Conservation (phyloP, 2,329 filamentous ascomycete genomes). For the Ceratocystis variospora region DNA sequence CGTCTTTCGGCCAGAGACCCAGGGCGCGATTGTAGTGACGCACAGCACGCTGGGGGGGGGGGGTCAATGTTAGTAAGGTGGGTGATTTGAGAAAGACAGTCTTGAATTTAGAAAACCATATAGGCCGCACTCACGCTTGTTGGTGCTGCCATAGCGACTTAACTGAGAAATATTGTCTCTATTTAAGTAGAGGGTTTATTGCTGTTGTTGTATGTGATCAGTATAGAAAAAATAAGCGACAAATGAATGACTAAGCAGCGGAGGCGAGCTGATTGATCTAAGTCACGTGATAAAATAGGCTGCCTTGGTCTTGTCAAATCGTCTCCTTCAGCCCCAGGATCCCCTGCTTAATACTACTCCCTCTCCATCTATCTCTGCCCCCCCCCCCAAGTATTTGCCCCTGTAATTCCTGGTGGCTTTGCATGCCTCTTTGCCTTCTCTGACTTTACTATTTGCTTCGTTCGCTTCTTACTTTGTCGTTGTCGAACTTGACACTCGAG, state of each 20-base stretch:
- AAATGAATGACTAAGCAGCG: background rate
- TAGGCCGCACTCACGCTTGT: constrained; percentile 20
- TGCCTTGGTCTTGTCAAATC: background rate
- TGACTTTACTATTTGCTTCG: background rate
- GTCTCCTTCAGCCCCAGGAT: background rate
- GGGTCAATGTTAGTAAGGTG: background rate
- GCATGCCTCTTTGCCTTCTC: background rate
- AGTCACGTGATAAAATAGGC: background rate
- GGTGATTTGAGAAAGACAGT: background rate
- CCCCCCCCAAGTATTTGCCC: background rate
- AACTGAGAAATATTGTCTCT: background rate
- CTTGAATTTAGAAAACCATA: too few relatives aligned
- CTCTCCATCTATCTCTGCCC: background rate
- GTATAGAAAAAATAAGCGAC: background rate
- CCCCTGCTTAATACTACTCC: background rate
- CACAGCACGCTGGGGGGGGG: constrained; percentile 13
- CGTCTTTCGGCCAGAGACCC: constrained; percentile 49
- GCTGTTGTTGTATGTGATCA: background rate
- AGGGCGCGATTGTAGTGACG: constrained; percentile 37
- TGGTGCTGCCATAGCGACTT: constrained; percentile 20
- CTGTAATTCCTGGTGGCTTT: background rate
- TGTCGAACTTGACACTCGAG: background rate
- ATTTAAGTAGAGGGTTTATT: too few relatives aligned
- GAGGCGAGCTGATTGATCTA: background rate
- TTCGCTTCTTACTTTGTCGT: background rate